phyloP scores from a whole-genome alignment of 2,329 filamentous ascomycete species.

The Trichophyton equinum region DNA sequence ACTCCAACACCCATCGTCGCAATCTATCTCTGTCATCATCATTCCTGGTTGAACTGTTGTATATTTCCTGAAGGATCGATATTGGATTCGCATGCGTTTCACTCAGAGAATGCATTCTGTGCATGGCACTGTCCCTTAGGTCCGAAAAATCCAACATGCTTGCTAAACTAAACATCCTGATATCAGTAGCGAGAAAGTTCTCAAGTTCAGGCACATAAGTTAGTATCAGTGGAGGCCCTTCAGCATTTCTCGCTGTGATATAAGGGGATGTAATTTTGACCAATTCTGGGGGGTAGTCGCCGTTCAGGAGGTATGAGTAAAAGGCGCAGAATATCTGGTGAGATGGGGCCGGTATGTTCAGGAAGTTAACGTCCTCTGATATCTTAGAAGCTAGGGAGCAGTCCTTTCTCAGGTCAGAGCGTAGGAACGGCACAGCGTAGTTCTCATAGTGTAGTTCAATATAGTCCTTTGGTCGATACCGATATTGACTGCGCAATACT shows the following conservation, averaged over 20 bases:
- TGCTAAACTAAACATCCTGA: constrained; percentile 12
- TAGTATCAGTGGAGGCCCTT: constrained; percentile 10
- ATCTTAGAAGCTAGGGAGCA: constrained; percentile 5
- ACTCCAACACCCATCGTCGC: constrained; percentile 10
- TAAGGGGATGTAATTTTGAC: constrained; percentile 7
- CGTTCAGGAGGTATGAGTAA: constrained; percentile 11
- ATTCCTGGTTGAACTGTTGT: constrained; percentile 3
- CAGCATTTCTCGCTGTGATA: background rate
- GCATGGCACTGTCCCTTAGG: constrained; percentile 8
- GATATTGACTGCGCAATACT: constrained; percentile 10
- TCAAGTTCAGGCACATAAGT: constrained; percentile 2
- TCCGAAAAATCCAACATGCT: constrained; percentile 11
- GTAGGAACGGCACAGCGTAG: constrained; percentile 10
- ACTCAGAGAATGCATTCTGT: constrained; percentile 9
- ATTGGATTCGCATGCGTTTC: constrained; percentile 11
- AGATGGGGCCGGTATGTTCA: constrained; percentile 8
- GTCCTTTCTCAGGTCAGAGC: constrained; percentile 5
- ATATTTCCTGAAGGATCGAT: constrained; percentile 11
- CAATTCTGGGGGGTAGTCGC: constrained; percentile 11
- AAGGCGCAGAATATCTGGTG: constrained; percentile 10
- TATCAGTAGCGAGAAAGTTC: constrained; percentile 10
- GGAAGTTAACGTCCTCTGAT: background rate
- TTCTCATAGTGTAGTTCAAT: constrained; percentile 11
- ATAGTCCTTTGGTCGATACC: constrained; percentile 4
- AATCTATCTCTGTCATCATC: constrained; percentile 8